Conservation (phyloP, 805 yeast genomes). For the Wickerhamiella azyma region DNA sequence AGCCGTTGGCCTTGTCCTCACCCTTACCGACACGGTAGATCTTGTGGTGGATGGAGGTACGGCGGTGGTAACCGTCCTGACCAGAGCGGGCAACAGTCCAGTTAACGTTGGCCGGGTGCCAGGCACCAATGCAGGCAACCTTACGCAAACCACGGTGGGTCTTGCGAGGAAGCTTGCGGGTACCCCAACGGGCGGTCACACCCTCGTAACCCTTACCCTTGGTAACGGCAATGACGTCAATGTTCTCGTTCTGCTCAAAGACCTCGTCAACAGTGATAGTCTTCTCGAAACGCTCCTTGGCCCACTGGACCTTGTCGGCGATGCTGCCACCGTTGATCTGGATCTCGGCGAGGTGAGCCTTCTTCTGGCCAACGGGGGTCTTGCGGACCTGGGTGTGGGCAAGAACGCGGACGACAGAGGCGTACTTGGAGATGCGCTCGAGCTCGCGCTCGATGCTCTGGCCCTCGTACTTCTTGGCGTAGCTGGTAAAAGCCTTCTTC, state of each 20-base stretch:
- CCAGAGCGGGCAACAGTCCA: constrained; percentile 99
- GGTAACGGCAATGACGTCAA: constrained; percentile 98
- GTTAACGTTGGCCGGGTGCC: constrained; percentile 99
- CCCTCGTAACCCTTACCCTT: constrained; percentile 99
- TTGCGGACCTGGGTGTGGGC: constrained; percentile 99
- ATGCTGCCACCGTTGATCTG: constrained; percentile 99
- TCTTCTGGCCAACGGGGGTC: constrained; percentile 98
- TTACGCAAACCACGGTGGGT: constrained; percentile 99
- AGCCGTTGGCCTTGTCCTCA: constrained; percentile 85
- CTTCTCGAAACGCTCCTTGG: constrained; percentile 97
- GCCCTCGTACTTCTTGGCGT: constrained; percentile 96
- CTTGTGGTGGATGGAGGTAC: constrained; percentile 99
- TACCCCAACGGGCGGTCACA: constrained; percentile 99
- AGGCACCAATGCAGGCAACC: constrained; percentile 99
- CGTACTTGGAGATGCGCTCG: constrained; percentile 98
- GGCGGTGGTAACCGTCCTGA: constrained; percentile 99
- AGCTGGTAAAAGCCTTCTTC: constrained; percentile 99
- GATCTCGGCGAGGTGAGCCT: constrained; percentile 99
- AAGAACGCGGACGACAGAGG: constrained; percentile 95
- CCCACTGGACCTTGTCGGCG: constrained; percentile 97
- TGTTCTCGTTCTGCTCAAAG: constrained; percentile 96
- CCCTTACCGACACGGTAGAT: constrained; percentile 98
- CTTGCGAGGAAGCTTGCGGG: constrained; percentile 99
- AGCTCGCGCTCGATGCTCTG: constrained; percentile 85
- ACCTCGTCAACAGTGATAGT: constrained; percentile 91